Evolutionary conservation across 2,329 filamentous ascomycete species (phyloP), one percentile per base, ranked within the genome.

Genomic region (Dactylellina sp.): DNA sequence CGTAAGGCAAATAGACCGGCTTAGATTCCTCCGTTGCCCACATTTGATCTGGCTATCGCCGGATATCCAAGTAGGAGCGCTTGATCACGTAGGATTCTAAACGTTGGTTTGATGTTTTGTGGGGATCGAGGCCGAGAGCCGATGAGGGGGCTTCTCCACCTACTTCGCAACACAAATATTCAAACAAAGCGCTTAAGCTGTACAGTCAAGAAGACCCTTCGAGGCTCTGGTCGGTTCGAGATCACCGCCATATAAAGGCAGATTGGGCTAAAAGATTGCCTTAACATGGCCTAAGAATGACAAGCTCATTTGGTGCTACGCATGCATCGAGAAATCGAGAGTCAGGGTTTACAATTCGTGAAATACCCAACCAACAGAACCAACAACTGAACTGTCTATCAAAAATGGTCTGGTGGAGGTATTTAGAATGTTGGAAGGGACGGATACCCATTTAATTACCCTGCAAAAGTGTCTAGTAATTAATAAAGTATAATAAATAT

Each of bases 1-100:
- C 20, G 42, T 50, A 61, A 25, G 11, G 47, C 37, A 42, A 61
- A 49, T 40, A 61, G 16, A 44, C 18, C 57, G 57, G 57, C 18
- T 20, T 5, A 50, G 46, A 28, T 61, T 61, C 50, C 42, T 61
- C 57, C 57, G 57, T 40, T 18, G 20, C 4, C 56, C 56, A 18
- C 42, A 20, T 16, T 16, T 32, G n/a, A 2, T 16, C 28, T 32
- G n/a, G 5, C 25, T n/a, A n/a, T 59, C 39, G 32, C 24, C 14
- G 18, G 40, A 9, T 37, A 6, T 12, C 28, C 28, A 32, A 32
- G 28, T 32, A 32, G 28, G 28, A 32, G 9, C 9, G 9, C 9
- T 9, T 32, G 9, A n/a, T n/a, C n/a, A 32, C 28, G 28, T 32
- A 32, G 28, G 28, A 32, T 32, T 32, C 20, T 57, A 42, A 60